Conservation (phyloP, 345 rosid genomes). For the Rhodamnia argentea region DNA sequence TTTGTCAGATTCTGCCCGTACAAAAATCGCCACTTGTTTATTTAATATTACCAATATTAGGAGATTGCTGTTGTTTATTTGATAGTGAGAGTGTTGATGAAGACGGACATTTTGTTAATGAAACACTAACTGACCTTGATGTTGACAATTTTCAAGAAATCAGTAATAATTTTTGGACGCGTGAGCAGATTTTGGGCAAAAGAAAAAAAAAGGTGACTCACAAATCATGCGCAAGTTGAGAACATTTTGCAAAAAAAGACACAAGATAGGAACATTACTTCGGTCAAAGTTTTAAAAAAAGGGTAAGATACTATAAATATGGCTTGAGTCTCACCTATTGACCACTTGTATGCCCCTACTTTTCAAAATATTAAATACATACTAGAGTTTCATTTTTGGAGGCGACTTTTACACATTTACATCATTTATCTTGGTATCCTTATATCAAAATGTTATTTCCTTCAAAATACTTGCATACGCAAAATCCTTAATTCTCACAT, state of each 20-base stretch:
- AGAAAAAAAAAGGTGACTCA: neutral
- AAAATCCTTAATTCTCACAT: neutral
- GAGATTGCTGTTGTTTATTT: neutral
- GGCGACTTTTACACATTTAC: neutral
- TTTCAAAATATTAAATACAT: neutral
- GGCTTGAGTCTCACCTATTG: neutral
- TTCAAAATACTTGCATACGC: neutral
- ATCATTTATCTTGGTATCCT: neutral
- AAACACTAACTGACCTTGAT: neutral
- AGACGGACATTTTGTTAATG: fast-evolving
- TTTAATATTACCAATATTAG: neutral
- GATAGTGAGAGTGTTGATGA: neutral
- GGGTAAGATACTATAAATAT: neutral
- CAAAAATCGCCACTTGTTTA: fast-evolving
- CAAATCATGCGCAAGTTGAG: neutral
- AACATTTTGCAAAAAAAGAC: neutral
- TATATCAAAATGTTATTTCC: neutral
- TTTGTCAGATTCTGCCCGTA: fast-evolving
- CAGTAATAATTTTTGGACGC: neutral
- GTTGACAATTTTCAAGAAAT: neutral
- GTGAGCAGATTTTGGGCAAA: neutral
- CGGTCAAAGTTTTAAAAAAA: neutral
- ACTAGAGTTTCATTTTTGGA: neutral
- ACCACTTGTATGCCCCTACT: neutral
- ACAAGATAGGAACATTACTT: neutral